A percentile compares a stretch with the other conserved stretches of the same genome.
phyloP scores from a whole-genome alignment of 1,284 basidiomycete species.

The Veloporphyrellus conicus region DNA sequence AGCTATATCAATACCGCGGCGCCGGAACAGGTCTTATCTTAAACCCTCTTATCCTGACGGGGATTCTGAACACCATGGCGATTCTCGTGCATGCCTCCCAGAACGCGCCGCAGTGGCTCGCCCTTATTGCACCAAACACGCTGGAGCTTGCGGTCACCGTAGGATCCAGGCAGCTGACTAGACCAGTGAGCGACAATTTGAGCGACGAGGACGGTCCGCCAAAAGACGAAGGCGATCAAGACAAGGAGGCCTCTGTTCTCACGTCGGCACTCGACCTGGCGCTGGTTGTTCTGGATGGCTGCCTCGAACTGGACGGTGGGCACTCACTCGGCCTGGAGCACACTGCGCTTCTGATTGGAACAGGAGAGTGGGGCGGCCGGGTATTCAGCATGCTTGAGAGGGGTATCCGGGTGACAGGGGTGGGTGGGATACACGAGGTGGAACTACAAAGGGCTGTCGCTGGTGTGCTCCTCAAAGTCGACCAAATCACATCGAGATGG shows the following conservation, averaged over 20 bases:
- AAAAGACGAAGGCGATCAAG: constrained; percentile 21
- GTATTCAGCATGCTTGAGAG: constrained; percentile 66
- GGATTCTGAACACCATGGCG: constrained; percentile 71
- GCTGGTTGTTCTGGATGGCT: constrained; percentile 72
- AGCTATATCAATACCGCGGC: constrained; percentile 55
- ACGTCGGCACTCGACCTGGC: constrained; percentile 73
- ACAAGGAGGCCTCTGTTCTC: constrained; percentile 67
- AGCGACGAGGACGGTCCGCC: constrained; percentile 32
- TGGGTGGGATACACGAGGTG: constrained; percentile 60
- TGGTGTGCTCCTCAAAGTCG: constrained; percentile 76
- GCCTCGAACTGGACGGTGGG: constrained; percentile 73
- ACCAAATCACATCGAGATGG: constrained; percentile 75
- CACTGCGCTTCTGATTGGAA: constrained; percentile 63
- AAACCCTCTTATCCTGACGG: constrained; percentile 68
- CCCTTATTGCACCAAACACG: constrained; percentile 73
- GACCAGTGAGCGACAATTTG: constrained; percentile 42
- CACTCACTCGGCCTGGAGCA: constrained; percentile 72
- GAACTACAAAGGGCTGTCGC: constrained; percentile 67
- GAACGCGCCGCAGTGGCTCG: constrained; percentile 75
- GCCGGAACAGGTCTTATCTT: constrained; percentile 80
- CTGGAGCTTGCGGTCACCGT: constrained; percentile 79
- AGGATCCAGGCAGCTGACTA: constrained; percentile 62
- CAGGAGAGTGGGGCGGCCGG: constrained; percentile 76
- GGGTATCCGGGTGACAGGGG: constrained; percentile 58
- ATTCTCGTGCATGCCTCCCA: constrained; percentile 80